Conservation (phyloP, 1,284 basidiomycete species). For the Apiotrichum mycotoxinovorans region DNA sequence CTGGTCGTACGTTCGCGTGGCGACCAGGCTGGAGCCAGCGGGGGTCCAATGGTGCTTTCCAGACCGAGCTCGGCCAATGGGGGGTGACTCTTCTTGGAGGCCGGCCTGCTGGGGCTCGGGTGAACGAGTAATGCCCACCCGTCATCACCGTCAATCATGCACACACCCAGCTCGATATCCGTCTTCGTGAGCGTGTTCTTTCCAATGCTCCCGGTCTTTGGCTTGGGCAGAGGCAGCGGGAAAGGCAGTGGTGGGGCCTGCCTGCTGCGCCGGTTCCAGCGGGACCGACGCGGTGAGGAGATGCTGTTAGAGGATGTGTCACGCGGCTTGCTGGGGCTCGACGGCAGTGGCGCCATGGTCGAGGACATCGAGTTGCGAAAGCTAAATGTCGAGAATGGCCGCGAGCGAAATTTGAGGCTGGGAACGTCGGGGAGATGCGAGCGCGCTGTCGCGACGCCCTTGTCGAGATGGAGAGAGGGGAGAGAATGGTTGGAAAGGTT, state of each 20-base stretch:
- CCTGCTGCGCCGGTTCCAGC: background rate
- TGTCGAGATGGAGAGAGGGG: background rate
- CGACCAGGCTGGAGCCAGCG: background rate
- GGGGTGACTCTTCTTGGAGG: too few species aligned
- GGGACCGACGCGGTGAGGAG: background rate
- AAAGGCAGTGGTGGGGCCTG: background rate
- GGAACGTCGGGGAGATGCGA: background rate
- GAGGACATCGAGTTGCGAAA: background rate
- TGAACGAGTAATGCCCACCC: slow-evolving; percentile 3
- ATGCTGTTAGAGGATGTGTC: too few species aligned
- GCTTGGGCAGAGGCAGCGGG: background rate
- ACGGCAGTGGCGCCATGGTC: background rate
- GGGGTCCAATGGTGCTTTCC: background rate
- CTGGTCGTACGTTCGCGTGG: background rate
- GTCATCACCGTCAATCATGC: slow-evolving; percentile 4
- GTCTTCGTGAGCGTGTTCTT: background rate
- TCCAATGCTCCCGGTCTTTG: background rate
- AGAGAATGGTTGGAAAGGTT: background rate
- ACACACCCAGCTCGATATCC: background rate
- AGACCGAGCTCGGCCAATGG: background rate
- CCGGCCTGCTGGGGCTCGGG: too few species aligned
- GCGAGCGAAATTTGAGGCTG: background rate
- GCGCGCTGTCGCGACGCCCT: background rate
- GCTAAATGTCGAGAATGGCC: background rate
- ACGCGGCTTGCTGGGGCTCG: background rate